Conservation (phyloP, 2,329 filamentous ascomycete species). For the Cryphonectria carpinicola region DNA sequence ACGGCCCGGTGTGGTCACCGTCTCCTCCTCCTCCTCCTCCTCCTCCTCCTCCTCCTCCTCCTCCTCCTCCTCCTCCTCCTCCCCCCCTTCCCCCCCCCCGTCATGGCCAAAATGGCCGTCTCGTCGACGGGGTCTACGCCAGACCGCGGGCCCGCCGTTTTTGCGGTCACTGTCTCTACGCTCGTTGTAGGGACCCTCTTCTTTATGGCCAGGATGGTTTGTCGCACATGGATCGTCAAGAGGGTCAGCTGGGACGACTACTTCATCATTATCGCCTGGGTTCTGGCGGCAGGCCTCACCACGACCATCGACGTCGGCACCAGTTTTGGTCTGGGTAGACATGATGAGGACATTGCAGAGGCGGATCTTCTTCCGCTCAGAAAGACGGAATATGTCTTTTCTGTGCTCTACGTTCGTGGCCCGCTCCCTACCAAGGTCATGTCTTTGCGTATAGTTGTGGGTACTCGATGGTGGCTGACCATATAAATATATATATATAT, state of each 20-base stretch:
- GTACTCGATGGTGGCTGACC: conserved; percentile 24
- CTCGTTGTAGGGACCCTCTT: conserved; percentile 74
- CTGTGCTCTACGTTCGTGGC: conserved; percentile 61
- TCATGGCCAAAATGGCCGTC: conserved; percentile 20
- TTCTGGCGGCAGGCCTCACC: conserved; percentile 68
- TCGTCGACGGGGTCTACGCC: conserved; percentile 39
- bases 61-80: neutral
- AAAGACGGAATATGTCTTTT: conserved; percentile 65
- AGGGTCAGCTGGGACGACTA: conserved; percentile 78
- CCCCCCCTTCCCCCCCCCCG: neutral
- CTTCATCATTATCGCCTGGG: conserved; percentile 80
- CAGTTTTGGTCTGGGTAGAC: conserved; percentile 67
- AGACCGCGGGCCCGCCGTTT: conserved; percentile 63
- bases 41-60: too few relatives aligned
- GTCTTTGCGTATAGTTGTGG: neutral
- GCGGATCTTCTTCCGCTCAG: conserved; percentile 57
- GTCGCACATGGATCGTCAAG: conserved; percentile 73
- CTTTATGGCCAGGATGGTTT: conserved; percentile 74
- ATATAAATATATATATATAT: neutral
- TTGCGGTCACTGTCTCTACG: conserved; percentile 71
- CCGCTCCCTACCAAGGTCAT: neutral
- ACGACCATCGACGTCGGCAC: conserved; percentile 69
- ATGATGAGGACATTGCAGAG: conserved; percentile 62
- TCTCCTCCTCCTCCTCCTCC: neutral
- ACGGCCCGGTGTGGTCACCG: neutral